Evolutionary conservation across 805 yeast species (phyloP).

Genomic region (Starmerella sirachaensis): DNA sequence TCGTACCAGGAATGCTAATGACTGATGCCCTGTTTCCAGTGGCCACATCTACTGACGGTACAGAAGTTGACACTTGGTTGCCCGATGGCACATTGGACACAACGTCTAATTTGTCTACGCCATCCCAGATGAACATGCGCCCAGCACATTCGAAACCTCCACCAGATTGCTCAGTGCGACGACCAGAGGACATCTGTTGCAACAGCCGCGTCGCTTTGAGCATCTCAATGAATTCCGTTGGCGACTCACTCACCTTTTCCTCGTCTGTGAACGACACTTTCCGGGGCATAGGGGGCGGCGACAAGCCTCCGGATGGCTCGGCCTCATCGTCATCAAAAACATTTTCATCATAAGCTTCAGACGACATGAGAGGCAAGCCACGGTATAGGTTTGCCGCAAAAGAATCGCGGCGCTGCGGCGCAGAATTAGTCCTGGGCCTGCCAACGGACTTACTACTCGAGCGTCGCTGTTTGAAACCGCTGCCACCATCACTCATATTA

Average conservation of each 20-base stretch:
- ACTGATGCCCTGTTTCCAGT: too few species aligned
- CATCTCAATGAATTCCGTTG: slow-evolving; percentile 31
- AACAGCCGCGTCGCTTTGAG: slow-evolving; percentile 33
- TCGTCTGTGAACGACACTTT: slow-evolving; percentile 23
- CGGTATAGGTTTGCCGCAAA: too few species aligned
- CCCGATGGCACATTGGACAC: background rate
- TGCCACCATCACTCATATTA: background rate
- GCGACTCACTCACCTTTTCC: slow-evolving; percentile 21
- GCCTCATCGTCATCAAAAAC: slow-evolving; percentile 22
- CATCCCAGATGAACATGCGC: slow-evolving; percentile 32
- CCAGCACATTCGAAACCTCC: slow-evolving; percentile 33
- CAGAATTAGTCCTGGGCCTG: too few species aligned
- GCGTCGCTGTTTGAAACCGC: slow-evolving; percentile 2
- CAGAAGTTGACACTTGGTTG: background rate
- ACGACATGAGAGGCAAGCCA: background rate
- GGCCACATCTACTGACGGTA: background rate
- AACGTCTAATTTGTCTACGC: slow-evolving; percentile 25
- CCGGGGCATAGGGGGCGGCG: slow-evolving; percentile 29
- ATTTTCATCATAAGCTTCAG: slow-evolving; percentile 14
- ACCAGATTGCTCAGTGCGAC: slow-evolving; percentile 19
- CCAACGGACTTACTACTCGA: background rate
- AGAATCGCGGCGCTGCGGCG: too few species aligned
- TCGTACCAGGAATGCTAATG: too few species aligned
- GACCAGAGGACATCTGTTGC: slow-evolving; percentile 30
- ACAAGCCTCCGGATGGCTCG: slow-evolving; percentile 11